These are phyloP conservation scores for Ascochyta pisi DNA, from an alignment of 2,329 filamentous ascomycete genomes.

Conservation along the genomic window DNA sequence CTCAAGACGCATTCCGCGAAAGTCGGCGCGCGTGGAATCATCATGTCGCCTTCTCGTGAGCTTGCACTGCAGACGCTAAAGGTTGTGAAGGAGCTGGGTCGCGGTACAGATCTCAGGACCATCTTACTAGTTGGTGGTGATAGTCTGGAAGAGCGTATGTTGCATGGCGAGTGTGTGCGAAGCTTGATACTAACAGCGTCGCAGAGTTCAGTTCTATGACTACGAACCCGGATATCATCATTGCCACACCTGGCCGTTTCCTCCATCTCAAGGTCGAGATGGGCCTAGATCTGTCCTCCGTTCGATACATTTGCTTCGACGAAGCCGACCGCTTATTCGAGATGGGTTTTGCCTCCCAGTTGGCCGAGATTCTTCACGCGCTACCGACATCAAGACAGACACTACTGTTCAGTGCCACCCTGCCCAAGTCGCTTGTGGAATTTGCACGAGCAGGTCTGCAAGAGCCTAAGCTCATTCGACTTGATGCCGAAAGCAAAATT, in stretches of 20 bases:
- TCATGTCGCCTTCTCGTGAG: constrained; percentile 92
- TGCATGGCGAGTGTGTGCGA: neutral
- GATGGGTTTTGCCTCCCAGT: constrained; percentile 95
- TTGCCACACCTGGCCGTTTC: constrained; percentile 95
- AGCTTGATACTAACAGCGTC: constrained; percentile 5
- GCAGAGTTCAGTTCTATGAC: constrained; percentile 85
- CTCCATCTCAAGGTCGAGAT: constrained; percentile 97
- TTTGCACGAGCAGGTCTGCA: constrained; percentile 93
- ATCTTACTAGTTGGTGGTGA: constrained; percentile 93
- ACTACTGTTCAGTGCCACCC: constrained; percentile 90
- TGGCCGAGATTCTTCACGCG: constrained; percentile 90
- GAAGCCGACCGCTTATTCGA: constrained; percentile 97
- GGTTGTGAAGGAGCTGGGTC: constrained; percentile 92
- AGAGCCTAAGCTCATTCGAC: constrained; percentile 85
- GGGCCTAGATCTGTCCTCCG: constrained; percentile 86
- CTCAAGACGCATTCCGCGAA: constrained; percentile 86
- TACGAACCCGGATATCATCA: constrained; percentile 94
- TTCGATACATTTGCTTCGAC: constrained; percentile 95
- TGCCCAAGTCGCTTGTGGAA: constrained; percentile 93
- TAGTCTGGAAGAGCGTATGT: constrained; percentile 79
- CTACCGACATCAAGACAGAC: constrained; percentile 86
- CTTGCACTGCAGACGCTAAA: constrained; percentile 93
- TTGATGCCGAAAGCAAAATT: constrained; percentile 95
- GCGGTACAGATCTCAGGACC: constrained; percentile 89
- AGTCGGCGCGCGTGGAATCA: constrained; percentile 83